A percentile compares a stretch with the other conserved stretches of the same genome.
Conservation (phyloP, 2,329 filamentous ascomycete genomes). For the Claviceps fusiformis region DNA sequence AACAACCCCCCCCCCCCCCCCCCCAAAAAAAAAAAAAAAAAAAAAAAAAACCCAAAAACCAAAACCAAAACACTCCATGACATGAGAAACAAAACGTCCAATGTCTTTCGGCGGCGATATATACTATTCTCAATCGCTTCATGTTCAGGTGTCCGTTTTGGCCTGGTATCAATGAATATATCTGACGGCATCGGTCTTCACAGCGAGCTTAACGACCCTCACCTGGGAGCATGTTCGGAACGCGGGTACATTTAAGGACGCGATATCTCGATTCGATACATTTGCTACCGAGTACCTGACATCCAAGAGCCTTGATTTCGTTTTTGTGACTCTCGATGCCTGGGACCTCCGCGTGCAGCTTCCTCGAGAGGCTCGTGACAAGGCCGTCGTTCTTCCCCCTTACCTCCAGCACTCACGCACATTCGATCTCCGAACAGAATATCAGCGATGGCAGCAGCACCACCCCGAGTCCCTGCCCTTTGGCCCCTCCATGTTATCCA, state of each 20-base stretch:
- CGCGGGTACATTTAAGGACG: slow-evolving; percentile 93
- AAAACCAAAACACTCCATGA: slow-evolving; percentile 5
- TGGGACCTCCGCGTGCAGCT: slow-evolving; percentile 98
- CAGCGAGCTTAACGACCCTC: slow-evolving; percentile 90
- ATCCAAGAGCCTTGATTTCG: slow-evolving; percentile 86
- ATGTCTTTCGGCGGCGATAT: neutral
- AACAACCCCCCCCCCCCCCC: too few relatives aligned
- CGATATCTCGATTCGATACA: slow-evolving; percentile 84
- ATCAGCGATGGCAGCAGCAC: slow-evolving; percentile 96
- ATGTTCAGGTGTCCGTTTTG: neutral
- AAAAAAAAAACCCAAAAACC: slow-evolving; percentile 4
- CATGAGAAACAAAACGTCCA: neutral
- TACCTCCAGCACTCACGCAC: slow-evolving; percentile 97
- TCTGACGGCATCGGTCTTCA: slow-evolving; percentile 8
- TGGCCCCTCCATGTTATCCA: slow-evolving; percentile 85
- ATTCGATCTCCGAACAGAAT: slow-evolving; percentile 93
- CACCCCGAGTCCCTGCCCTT: slow-evolving; percentile 96
- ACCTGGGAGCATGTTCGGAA: slow-evolving; percentile 99
- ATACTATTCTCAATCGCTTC: neutral
- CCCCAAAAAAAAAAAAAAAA: too few relatives aligned
- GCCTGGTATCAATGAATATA: neutral
- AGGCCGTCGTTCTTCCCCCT: slow-evolving; percentile 88
- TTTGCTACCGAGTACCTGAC: slow-evolving; percentile 88
- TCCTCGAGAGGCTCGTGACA: slow-evolving; percentile 93
- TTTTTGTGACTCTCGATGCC: slow-evolving; percentile 94